phyloP scores from a whole-genome alignment of 768 basidiomycete species.

The Melanogaster broomeanus region DNA sequence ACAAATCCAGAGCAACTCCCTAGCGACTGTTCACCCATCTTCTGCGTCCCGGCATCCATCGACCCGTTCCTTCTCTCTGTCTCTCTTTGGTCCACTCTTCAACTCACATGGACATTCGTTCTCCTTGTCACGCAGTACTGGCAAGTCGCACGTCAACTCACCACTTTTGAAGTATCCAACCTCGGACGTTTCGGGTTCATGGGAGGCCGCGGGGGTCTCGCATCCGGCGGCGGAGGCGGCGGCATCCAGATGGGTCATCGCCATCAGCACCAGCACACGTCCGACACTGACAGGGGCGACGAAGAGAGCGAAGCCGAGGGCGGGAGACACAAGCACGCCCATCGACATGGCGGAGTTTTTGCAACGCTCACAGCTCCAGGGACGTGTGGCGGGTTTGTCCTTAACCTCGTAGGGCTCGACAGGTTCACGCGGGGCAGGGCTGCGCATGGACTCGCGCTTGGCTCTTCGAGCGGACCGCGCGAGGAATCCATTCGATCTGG shows the following conservation, averaged over 20 bases:
- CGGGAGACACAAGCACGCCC: slow-evolving; percentile 44
- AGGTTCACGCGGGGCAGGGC: slow-evolving; percentile 91
- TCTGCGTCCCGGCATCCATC: slow-evolving; percentile 70
- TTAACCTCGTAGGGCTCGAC: slow-evolving; percentile 92
- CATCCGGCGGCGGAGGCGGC: slow-evolving; percentile 54
- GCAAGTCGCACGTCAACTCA: slow-evolving; percentile 95
- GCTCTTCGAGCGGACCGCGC: slow-evolving; percentile 55
- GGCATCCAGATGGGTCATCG: slow-evolving; percentile 78
- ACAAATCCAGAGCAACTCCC: slow-evolving; percentile 9
- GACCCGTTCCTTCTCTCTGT: slow-evolving; percentile 88
- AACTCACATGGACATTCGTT: slow-evolving; percentile 92
- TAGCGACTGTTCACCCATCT: slow-evolving; percentile 26
- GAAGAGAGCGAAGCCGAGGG: slow-evolving; percentile 38
- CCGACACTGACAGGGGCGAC: slow-evolving; percentile 49
- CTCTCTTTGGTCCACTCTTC: slow-evolving; percentile 83
- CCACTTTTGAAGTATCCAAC: slow-evolving; percentile 93
- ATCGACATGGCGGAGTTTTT: slow-evolving; percentile 42
- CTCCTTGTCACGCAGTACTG: slow-evolving; percentile 85
- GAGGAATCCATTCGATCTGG: slow-evolving; percentile 91
- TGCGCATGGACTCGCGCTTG: slow-evolving; percentile 79
- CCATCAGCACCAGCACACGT: slow-evolving; percentile 39
- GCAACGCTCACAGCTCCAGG: slow-evolving; percentile 34
- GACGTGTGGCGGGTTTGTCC: slow-evolving; percentile 61
- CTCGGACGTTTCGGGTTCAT: slow-evolving; percentile 95
- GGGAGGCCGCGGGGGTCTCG: slow-evolving; percentile 84